Evolutionary conservation across 179 eudicot species (phyloP), one percentile per base, ranked within the genome.

Genomic region (Spergularia azorica): DNA sequence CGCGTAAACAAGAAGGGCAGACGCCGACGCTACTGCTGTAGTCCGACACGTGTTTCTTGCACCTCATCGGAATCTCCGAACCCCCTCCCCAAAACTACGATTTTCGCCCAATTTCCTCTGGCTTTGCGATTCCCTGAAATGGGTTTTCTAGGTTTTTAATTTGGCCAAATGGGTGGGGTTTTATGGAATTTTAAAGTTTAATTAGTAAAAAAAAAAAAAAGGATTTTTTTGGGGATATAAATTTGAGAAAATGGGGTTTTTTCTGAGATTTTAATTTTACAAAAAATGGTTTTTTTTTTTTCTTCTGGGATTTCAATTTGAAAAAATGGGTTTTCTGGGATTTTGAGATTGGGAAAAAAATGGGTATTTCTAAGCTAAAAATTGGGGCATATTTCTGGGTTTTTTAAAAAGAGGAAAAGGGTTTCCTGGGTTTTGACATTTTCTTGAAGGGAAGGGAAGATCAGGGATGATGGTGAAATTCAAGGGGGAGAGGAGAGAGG

Each of bases 1-100:
- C 36, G 21, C 80, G 80, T 54, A 78, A 68, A 78, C 80, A 78
- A 8, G 80, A 71, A 9, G 80, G 76, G 36, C 80, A 78, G 11
- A 71, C 80, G 3, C 76, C 80, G 59, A 78, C 41, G 10, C 52
- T 52, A 16, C 80, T 78, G 5, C 80, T 78, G 36, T 9, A 16
- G 54, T 78, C 80, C 6, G 70, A 38, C 16, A 71, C 41, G 16
- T 78, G 80, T 32, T 71, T 78, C 58, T 71, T 78, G 63, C 80
- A 78, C 80, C 80, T 78, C 80, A 79, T 79, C 41, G 73, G 9
- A 67, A 46, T 48, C 71, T 41, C 16, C 9, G 68, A 36, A 43
- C 6, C 5, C 5, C 48, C 48, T 7, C 48, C 48, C 32, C 32
- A 26, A 26, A 43, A 43, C 48, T 43, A 4, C 20, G 13, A 20